Evolutionary conservation across 139 green algal genomes (phyloP).

Genomic region (Chlamydomonas sp.): DNA sequence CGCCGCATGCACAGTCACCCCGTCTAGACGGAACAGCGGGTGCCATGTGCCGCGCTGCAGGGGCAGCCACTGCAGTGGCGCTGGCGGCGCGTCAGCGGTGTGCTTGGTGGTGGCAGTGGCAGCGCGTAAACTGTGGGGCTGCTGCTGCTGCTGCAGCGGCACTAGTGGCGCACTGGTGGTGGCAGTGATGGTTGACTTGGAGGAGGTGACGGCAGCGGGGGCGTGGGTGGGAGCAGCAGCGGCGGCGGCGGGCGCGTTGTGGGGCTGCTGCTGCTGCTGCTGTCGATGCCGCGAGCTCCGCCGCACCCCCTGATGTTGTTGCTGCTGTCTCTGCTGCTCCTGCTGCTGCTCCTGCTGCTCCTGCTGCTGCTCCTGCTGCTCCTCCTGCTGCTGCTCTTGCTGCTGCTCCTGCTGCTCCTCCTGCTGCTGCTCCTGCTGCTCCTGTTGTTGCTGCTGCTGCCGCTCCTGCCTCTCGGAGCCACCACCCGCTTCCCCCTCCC

Average conservation of each 20-base stretch:
- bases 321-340: too few relatives aligned
- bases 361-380: neutral
- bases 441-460: too few relatives aligned
- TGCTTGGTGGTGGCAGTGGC: neutral
- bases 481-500: neutral
- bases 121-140: neutral
- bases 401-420: constrained; percentile 2
- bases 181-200: too few relatives aligned
- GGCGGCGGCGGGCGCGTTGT: too few relatives aligned
- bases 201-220: too few relatives aligned
- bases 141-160: neutral
- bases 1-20: neutral
- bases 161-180: too few relatives aligned
- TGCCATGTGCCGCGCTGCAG: neutral
- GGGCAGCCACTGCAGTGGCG: too few relatives aligned
- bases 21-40: neutral
- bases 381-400: neutral
- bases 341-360: neutral
- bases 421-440: neutral
- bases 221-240: too few relatives aligned
- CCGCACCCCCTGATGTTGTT: too few relatives aligned
- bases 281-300: too few relatives aligned
- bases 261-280: too few relatives aligned
- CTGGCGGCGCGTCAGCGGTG: neutral
- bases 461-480: neutral